These are phyloP conservation scores for Clathrospora elynae DNA, from an alignment of 2,329 filamentous ascomycete genomes.

Conservation along the genomic window DNA sequence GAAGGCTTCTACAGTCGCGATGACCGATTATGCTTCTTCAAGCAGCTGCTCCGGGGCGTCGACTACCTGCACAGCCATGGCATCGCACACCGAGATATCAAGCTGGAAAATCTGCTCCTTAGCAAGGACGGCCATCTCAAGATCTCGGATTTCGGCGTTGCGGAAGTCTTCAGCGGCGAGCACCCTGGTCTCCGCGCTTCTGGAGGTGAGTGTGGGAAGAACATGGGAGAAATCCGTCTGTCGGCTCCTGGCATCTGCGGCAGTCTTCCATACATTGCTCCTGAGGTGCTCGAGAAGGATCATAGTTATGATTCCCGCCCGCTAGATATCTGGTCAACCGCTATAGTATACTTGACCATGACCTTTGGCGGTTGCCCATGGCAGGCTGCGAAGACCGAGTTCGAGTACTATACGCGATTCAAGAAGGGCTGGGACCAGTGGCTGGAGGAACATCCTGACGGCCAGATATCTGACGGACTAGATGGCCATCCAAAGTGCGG, in stretches of 20 bases:
- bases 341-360: conserved; percentile 80
- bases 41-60: conserved; percentile 82
- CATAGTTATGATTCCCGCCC: conserved; percentile 73
- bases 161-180: conserved; percentile 80
- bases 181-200: conserved; percentile 78
- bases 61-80: conserved; percentile 81
- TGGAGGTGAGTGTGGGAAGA: conserved; percentile 72
- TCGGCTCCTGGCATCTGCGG: conserved; percentile 83
- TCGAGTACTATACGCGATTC: conserved; percentile 67
- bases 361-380: conserved; percentile 75
- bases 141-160: conserved; percentile 90
- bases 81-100: conserved; percentile 89
- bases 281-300: conserved; percentile 76
- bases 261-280: conserved; percentile 84
- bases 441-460: conserved; percentile 61
- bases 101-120: conserved; percentile 83
- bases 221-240: conserved; percentile 72
- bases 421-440: conserved; percentile 71
- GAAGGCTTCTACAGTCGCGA: conserved; percentile 64
- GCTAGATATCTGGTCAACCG: conserved; percentile 85
- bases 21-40: conserved; percentile 84
- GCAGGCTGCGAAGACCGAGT: conserved; percentile 65
- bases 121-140: conserved; percentile 81
- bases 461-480: conserved; percentile 58
- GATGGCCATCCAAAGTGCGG: conserved; percentile 67